These are phyloP conservation scores for Rhododendron kiyosumense DNA, from an alignment of 148 eudicot genomes.

Conservation along the genomic window DNA sequence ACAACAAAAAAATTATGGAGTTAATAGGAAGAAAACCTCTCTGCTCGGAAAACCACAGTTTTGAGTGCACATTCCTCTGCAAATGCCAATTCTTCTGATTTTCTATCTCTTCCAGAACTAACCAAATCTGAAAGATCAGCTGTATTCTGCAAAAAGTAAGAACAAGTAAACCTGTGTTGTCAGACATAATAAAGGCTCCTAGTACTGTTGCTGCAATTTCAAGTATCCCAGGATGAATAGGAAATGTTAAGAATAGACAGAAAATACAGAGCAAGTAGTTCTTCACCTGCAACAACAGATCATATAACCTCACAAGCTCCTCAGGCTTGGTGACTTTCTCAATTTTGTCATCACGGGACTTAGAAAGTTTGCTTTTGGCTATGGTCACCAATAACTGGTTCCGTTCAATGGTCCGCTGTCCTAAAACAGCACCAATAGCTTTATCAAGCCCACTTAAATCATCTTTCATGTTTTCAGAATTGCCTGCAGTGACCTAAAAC, in stretches of 20 bases:
- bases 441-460: slow-evolving; percentile 94
- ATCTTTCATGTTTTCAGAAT: slow-evolving; percentile 78
- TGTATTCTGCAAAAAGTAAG: slow-evolving; percentile 53
- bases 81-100: slow-evolving; percentile 68
- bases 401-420: slow-evolving; percentile 83
- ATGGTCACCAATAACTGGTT: slow-evolving; percentile 76
- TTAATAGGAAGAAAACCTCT: slow-evolving; percentile 51
- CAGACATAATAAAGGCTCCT: neutral
- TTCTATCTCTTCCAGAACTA: slow-evolving; percentile 90
- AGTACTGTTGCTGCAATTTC: neutral
- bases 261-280: neutral
- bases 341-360: slow-evolving; percentile 70
- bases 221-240: slow-evolving; percentile 6
- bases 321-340: slow-evolving; percentile 85
- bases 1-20: neutral
- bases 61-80: slow-evolving; percentile 68
- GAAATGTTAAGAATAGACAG: neutral
- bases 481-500: slow-evolving; percentile 69
- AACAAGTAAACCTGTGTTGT: slow-evolving; percentile 12
- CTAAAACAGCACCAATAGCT: slow-evolving; percentile 85
- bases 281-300: slow-evolving; percentile 79
- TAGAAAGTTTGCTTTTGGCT: slow-evolving; percentile 78
- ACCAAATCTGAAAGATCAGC: slow-evolving; percentile 89
- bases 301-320: slow-evolving; percentile 89
- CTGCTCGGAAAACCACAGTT: slow-evolving; percentile 71